Conservation (phyloP, 2,329 filamentous ascomycete genomes). For the Mycosphaerella sp. region DNA sequence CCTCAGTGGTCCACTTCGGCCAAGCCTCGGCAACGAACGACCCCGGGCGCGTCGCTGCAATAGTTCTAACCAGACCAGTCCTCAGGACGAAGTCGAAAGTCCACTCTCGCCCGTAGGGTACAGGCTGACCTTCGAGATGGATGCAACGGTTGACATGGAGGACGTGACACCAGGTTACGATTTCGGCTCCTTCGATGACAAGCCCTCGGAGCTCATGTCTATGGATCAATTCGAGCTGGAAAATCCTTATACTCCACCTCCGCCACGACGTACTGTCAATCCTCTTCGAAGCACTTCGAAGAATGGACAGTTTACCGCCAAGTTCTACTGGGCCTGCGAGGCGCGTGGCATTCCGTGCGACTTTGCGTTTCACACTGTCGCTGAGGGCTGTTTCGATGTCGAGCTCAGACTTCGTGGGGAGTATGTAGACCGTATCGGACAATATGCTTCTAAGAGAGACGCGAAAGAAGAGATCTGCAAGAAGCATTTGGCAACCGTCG, state of each 20-base stretch:
- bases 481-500: constrained; percentile 10
- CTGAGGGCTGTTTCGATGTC: constrained; percentile 15
- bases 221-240: constrained; percentile 23
- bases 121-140: background rate
- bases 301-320: constrained; percentile 8
- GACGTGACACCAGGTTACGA: constrained; percentile 3
- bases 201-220: constrained; percentile 13
- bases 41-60: background rate
- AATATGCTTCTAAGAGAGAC: constrained; percentile 38
- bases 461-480: constrained; percentile 39
- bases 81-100: background rate
- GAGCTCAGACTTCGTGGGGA: constrained; percentile 14
- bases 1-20: background rate
- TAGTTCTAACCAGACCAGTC: constrained; percentile 4
- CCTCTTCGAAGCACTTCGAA: constrained; percentile 10
- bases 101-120: background rate
- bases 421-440: constrained; percentile 21
- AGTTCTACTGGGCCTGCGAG: constrained; percentile 19
- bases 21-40: background rate
- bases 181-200: constrained; percentile 2
- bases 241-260: constrained; percentile 21
- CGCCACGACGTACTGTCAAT: constrained; percentile 1
- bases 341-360: constrained; percentile 16
- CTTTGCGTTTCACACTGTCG: constrained; percentile 15
- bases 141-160: constrained; percentile 5